Base-by-base conservation (phyloP, 1,139 yeast genomes). In the Saccharomyces hybrid region DNA sequence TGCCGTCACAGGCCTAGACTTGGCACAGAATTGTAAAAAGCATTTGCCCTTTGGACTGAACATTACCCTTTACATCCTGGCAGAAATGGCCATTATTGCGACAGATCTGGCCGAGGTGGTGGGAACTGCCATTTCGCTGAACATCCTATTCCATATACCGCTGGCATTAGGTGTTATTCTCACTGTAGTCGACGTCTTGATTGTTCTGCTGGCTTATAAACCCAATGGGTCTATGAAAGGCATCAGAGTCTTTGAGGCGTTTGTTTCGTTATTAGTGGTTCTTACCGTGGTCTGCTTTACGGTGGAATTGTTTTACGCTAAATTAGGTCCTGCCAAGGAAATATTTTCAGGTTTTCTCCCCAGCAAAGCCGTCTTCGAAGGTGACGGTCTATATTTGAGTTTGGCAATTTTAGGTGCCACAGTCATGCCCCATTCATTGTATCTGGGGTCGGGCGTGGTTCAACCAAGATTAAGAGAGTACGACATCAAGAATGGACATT, bases 41-140 rank as follows among this genome's bases (percentile, higher is more conserved):
- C 83, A 84, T 64, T 71, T 86, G 30, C 84, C 88, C 1, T 72
- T 70, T 49, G 77, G 78, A 63, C 67, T 84, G 59, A 86, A 86
- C 63, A 61, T 84, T 50, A 66, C 77, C 20, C 69, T 86, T 56
- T 86, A 86, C 62, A 71, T 78, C 1, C 73, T 86, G 61, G 87
- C 93, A 0, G 93, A 86, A 63, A 67, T 84, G 50, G 90, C 91
- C 11, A 86, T 86, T 57, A 82, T 86, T 42, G 90, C 91, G 13
- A 86, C 95, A 0, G 95, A 86, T 67, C 74, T 86, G 63, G 93
- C 93, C 0, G 95, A 86, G 65, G 91, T 86, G 32, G 87, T 86
- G 34, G 95, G 95, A 0, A 83, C 90, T 1, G 93, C 93, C 1
- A 85, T 86, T 50, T 78, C 93, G 0, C 72, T 86, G 52, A 85